Evolutionary conservation across 2,329 filamentous ascomycete genomes (phyloP), one percentile per base, ranked within the genome.

Genomic region (Aphanoascus verrucosus): DNA sequence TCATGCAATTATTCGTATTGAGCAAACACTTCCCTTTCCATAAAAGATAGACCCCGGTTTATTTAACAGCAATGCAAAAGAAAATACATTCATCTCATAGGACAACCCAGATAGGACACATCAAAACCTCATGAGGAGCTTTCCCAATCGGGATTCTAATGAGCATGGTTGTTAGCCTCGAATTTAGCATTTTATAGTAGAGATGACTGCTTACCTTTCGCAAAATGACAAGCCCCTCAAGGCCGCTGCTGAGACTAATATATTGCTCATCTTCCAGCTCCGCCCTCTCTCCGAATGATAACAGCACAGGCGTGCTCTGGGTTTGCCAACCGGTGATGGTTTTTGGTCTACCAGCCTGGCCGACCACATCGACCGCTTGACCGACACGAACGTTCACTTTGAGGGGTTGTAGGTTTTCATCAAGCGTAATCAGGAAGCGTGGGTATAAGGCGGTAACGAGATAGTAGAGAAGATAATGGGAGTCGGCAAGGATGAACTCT

Each of bases 251-350:
- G 65, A 98, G 74, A 70, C 86, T 88, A 59, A 97, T 84, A 69
- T 97, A 98, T 74, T 98, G 84, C 74, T 98, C 93, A 64, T 98
- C 93, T 71, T 98, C 93, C 49, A 98, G 76, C 76, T 98, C 93
- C 8, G 93, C 93, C 63, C 94, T 80, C 76, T 98, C 93, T 31
- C 94, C 93, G 65, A 95, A 85, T n/a, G 88, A 85, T 63, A 98
- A 75, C 55, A 98, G 76, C 45, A 98, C 93, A 0, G 93, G 93
- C n/a, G 93, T 98, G 74, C 88, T 96, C 77, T 98, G 93, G 60
- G 93, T 98, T 73, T 98, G 93, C 93, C 93, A 98, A 51, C 93
- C 93, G 8, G 93, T 98, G 64, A 98, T 98, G 1, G 93, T 98
- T 84, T 98, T 97, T 61, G 93, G 93, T 58, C 91, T 82, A 67